Conservation (phyloP, 2,329 filamentous ascomycete species). For the Botryotinia globosa region DNA sequence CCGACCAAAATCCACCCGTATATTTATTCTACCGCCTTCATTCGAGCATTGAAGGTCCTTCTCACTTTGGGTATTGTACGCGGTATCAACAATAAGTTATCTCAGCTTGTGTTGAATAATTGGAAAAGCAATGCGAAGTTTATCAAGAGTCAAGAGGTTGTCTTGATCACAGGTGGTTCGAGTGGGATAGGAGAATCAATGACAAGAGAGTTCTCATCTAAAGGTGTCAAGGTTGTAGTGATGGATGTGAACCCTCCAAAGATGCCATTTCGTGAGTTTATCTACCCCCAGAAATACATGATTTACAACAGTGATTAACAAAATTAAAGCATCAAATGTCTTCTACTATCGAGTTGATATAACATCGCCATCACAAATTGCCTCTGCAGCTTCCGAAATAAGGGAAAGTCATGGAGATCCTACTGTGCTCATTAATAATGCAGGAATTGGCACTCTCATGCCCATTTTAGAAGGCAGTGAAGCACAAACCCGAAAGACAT, state of each 20-base stretch:
- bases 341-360: slow-evolving; percentile 68
- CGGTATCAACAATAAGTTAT: slow-evolving; percentile 50
- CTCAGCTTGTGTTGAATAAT: slow-evolving; percentile 48
- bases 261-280: slow-evolving; percentile 26
- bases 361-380: slow-evolving; percentile 54
- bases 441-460: slow-evolving; percentile 58
- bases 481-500: slow-evolving; percentile 59
- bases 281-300: neutral
- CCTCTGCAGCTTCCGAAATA: slow-evolving; percentile 51
- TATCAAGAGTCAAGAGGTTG: slow-evolving; percentile 65
- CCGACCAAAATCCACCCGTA: slow-evolving; percentile 25
- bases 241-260: slow-evolving; percentile 62
- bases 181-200: slow-evolving; percentile 60
- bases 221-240: slow-evolving; percentile 65
- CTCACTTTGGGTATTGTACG: slow-evolving; percentile 51
- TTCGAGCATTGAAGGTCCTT: slow-evolving; percentile 37
- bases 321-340: slow-evolving; percentile 48
- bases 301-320: slow-evolving; percentile 11
- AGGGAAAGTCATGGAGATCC: slow-evolving; percentile 57
- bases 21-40: slow-evolving; percentile 26
- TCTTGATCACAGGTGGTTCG: slow-evolving; percentile 72
- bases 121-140: slow-evolving; percentile 52
- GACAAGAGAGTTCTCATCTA: slow-evolving; percentile 60
- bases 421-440: slow-evolving; percentile 71
- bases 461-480: slow-evolving; percentile 57